Evolutionary conservation across 352 stramenopile genomes (phyloP), one percentile per base, ranked within the genome.

Genomic region (Globisporangium alternatum): DNA sequence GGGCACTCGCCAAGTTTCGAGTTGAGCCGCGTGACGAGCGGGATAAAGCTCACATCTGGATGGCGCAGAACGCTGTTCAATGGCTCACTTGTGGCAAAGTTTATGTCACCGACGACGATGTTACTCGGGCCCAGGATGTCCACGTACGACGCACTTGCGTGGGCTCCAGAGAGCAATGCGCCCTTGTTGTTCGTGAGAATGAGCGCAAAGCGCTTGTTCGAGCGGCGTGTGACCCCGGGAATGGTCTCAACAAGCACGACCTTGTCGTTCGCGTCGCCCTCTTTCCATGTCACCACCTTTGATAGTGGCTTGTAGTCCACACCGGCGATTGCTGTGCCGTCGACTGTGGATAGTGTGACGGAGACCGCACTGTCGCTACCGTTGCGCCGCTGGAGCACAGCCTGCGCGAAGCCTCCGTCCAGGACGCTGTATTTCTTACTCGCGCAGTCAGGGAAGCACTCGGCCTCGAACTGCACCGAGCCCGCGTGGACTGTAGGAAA

Each of bases 401-500:
- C 76, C 13, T 68, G 69, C 7, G 79, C 77, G 1, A 86, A 33
- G 5, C 83, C 84, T 30, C 81, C 80, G 17, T 85, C 73, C 33
- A 71, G 41, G 10, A 85, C 53, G 0, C 63, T 62, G 60, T 91
- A 91, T 51, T 70, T 78, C 5, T 44, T 64, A 35, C 78, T 83
- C 1, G 56, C 55, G 35, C 86, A 94, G 25, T 65, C 75, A 2
- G 81, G 77, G 63, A 91, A 92, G 33, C 86, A 94, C n/a, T 83
- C 70, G 0, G 81, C 72, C 33, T 83, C 70, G 10, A 94, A 88
- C 59, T 91, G 83, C 13, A 89, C 60, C 3, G 74, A 65, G 4
- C 86, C 86, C 0, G 72, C 56, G 30, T 63, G 74, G 1, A 74
- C 80, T 76, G 17, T 22, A 25, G 4, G 6, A 19, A 49, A 19